These are phyloP conservation scores for Pestalotiopsis sp. DNA, from an alignment of 2,329 filamentous ascomycete genomes.

Conservation along the genomic window DNA sequence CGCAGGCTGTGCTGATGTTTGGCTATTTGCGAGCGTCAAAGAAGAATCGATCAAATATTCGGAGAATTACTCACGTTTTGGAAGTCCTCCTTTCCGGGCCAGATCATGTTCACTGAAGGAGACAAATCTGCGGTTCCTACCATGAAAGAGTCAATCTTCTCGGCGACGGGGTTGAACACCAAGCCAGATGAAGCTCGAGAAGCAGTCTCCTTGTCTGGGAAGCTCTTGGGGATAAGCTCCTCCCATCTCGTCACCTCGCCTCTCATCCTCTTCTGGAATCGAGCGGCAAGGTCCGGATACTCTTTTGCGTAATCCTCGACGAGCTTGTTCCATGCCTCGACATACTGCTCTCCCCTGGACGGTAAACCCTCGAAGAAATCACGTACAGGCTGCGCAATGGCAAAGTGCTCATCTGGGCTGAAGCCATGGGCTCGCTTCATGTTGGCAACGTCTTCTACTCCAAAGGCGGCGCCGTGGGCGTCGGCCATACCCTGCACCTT, in stretches of 20 bases:
- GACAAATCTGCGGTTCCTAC: constrained; percentile 51
- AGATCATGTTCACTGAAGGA: constrained; percentile 53
- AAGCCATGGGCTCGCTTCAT: constrained; percentile 56
- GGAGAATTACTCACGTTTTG: constrained; percentile 41
- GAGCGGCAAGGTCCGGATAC: constrained; percentile 30
- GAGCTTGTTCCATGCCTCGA: constrained; percentile 50
- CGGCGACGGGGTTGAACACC: constrained; percentile 50
- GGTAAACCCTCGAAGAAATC: constrained; percentile 55
- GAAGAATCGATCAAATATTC: too few species aligned
- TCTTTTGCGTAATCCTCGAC: constrained; percentile 41
- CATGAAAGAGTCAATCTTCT: constrained; percentile 42
- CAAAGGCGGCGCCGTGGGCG: constrained; percentile 62
- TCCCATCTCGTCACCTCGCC: constrained; percentile 54
- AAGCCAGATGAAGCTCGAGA: constrained; percentile 50
- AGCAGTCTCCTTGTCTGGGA: constrained; percentile 52
- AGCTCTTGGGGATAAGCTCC: constrained; percentile 48
- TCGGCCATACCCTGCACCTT: constrained; percentile 48
- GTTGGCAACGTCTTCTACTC: constrained; percentile 52
- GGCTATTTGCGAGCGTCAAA: constrained; percentile 19
- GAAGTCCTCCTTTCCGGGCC: constrained; percentile 53
- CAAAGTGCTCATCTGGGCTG: constrained; percentile 50
- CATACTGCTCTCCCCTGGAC: constrained; percentile 46
- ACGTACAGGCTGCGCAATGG: constrained; percentile 47
- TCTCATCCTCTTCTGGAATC: constrained; percentile 50
- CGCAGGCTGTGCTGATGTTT: constrained; percentile 22